A percentile compares a stretch with the other conserved stretches of the same genome.
Conservation (phyloP, 2,329 filamentous ascomycete species). For the Seiridium cupressi region DNA sequence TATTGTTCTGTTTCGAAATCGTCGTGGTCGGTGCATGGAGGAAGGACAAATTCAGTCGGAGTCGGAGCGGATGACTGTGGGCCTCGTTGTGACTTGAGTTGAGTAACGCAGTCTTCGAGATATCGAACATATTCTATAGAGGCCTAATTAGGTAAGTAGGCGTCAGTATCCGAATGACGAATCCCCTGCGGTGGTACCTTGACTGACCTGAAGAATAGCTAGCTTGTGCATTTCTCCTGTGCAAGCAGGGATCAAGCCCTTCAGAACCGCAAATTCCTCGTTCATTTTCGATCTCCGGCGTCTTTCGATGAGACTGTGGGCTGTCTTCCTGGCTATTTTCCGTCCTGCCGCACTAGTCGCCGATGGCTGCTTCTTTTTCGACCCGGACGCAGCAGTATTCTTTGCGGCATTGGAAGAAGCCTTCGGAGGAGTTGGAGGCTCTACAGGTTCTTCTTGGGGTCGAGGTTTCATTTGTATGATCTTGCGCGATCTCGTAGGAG, state of each 20-base stretch:
- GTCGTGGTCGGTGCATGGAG: slow-evolving; percentile 23
- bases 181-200: background rate
- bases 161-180: background rate
- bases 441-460: slow-evolving; percentile 36
- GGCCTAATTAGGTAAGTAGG: slow-evolving; percentile 53
- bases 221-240: slow-evolving; percentile 98
- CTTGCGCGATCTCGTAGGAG: slow-evolving; percentile 86
- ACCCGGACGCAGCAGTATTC: slow-evolving; percentile 26
- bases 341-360: slow-evolving; percentile 81
- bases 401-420: slow-evolving; percentile 14
- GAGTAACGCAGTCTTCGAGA: slow-evolving; percentile 80
- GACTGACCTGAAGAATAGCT: slow-evolving; percentile 79
- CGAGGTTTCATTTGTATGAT: slow-evolving; percentile 96
- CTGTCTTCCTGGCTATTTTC: slow-evolving; percentile 94
- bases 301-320: slow-evolving; percentile 92
- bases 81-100: slow-evolving; percentile 65
- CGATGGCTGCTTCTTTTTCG: slow-evolving; percentile 76
- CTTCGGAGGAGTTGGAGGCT: slow-evolving; percentile 13
- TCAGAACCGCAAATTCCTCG: slow-evolving; percentile 90
- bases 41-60: slow-evolving; percentile 25
- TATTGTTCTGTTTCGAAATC: slow-evolving; percentile 25
- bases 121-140: slow-evolving; percentile 97
- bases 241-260: slow-evolving; percentile 94
- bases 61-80: slow-evolving; percentile 28
- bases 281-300: slow-evolving; percentile 96